Evolutionary conservation across 2,329 filamentous ascomycete species (phyloP).

Genomic region (Ceratocystis papillata): DNA sequence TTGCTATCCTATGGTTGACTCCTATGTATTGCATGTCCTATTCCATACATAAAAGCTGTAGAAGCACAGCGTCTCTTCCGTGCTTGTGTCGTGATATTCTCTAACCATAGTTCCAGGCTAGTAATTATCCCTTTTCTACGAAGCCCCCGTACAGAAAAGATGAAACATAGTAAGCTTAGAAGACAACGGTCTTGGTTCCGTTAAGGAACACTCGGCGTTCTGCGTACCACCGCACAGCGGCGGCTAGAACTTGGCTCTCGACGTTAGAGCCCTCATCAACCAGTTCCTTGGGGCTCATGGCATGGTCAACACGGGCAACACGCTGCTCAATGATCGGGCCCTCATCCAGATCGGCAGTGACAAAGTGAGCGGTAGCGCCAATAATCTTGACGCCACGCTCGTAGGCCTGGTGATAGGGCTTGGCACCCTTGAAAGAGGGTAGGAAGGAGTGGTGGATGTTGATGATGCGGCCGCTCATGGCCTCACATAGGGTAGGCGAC

Average conservation of each 20-base stretch:
- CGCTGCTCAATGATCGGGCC: constrained; percentile 83
- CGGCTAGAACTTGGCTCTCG: constrained; percentile 70
- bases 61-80: constrained; percentile 14
- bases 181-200: constrained; percentile 69
- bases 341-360: constrained; percentile 75
- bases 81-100: constrained; percentile 1
- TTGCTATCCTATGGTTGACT: background rate
- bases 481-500: constrained; percentile 55
- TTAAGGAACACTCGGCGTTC: constrained; percentile 70
- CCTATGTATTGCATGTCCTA: background rate
- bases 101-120: constrained; percentile 12
- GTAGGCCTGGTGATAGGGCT: constrained; percentile 80
- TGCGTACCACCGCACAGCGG: constrained; percentile 74
- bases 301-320: constrained; percentile 65
- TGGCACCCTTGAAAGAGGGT: constrained; percentile 78
- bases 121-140: background rate
- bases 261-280: constrained; percentile 74
- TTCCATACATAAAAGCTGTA: background rate
- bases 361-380: constrained; percentile 75
- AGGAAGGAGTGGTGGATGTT: constrained; percentile 86
- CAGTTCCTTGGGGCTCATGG: constrained; percentile 62
- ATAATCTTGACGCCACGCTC: constrained; percentile 83
- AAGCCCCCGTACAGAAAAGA: background rate
- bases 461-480: constrained; percentile 72
- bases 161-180: constrained; percentile 30